phyloP scores from a whole-genome alignment of 768 basidiomycete genomes.

The Phaffia australis region DNA sequence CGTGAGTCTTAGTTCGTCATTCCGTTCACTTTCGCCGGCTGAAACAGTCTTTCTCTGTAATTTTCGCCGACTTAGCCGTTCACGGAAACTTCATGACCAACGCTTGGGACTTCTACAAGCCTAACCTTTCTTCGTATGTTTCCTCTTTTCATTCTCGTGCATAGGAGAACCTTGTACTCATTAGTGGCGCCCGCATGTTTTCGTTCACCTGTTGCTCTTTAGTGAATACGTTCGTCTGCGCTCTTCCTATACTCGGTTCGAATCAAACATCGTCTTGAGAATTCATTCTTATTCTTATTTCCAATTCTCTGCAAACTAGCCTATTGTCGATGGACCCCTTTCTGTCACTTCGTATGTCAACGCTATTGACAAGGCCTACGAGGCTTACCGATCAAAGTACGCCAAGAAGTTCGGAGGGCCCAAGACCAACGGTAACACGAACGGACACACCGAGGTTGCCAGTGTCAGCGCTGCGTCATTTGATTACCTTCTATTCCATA shows the following conservation, averaged over 20 bases:
- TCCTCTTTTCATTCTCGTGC: conserved; percentile 23
- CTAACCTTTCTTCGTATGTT: conserved; percentile 83
- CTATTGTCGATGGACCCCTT: conserved; percentile 92
- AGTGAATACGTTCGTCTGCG: conserved; percentile 37
- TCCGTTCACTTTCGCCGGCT: neutral
- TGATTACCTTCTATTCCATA: conserved; percentile 90
- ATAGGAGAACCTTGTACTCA: too few relatives aligned
- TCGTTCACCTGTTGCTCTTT: neutral
- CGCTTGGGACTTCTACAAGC: conserved; percentile 99
- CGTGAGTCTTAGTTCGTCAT: conserved; percentile 49
- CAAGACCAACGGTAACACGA: conserved; percentile 4
- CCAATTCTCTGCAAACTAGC: conserved; percentile 38
- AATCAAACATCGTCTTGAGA: neutral
- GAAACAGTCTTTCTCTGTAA: neutral
- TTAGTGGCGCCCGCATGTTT: neutral
- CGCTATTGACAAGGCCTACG: conserved; percentile 82
- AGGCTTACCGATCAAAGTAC: conserved; percentile 68
- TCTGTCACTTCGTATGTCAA: conserved; percentile 91
- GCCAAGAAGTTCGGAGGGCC: conserved; percentile 44
- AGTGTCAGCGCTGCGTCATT: conserved; percentile 67
- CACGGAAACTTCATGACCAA: conserved; percentile 97
- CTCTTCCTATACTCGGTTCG: neutral
- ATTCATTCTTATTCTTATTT: neutral
- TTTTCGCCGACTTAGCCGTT: conserved; percentile 51
- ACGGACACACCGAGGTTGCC: conserved; percentile 27